Conservation (phyloP, 108 stramenopile genomes). For the Pelagomonas calceolata region DNA sequence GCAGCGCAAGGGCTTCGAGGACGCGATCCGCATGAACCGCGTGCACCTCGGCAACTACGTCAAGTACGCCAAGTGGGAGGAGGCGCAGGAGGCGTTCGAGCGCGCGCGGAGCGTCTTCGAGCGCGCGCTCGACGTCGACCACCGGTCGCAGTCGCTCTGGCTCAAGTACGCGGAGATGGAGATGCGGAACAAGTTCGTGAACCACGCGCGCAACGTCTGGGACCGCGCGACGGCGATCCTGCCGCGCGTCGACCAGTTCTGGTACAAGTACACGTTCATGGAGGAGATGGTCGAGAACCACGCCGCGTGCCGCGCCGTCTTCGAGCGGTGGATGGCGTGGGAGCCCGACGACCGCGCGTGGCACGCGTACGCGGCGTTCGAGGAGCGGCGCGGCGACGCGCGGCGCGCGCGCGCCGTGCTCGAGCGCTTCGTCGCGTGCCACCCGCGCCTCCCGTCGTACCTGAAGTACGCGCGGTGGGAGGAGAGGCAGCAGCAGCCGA, state of each 20-base stretch:
- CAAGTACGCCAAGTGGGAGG: conserved; percentile 95
- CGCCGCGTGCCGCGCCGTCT: conserved; percentile 80
- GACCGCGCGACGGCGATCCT: conserved; percentile 86
- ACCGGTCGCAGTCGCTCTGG: conserved; percentile 75
- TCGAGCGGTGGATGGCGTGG: conserved; percentile 99
- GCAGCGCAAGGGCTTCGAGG: conserved; percentile 83
- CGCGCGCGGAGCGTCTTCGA: conserved; percentile 93
- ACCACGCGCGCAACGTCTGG: conserved; percentile 94
- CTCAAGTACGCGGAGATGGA: conserved; percentile 94
- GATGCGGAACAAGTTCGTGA: conserved; percentile 93
- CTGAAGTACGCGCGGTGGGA: conserved; percentile 97
- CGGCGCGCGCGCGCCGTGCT: conserved; percentile 34
- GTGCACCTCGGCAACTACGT: conserved; percentile 92
- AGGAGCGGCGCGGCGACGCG: conserved; percentile 64
- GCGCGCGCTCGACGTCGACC: conserved; percentile 89
- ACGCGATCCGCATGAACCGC: conserved; percentile 85
- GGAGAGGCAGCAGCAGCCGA: conserved; percentile 79
- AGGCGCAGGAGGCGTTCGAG: conserved; percentile 91
- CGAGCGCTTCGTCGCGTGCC: conserved; percentile 75
- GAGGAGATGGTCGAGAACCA: conserved; percentile 95
- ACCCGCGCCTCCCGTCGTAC: conserved; percentile 72
- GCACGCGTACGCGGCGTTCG: conserved; percentile 85
- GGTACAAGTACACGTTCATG: conserved; percentile 99
- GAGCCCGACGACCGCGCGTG: conserved; percentile 95
- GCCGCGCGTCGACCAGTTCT: conserved; percentile 88